phyloP scores from a whole-genome alignment of 352 stramenopile species.

The Albugo laibachii region DNA sequence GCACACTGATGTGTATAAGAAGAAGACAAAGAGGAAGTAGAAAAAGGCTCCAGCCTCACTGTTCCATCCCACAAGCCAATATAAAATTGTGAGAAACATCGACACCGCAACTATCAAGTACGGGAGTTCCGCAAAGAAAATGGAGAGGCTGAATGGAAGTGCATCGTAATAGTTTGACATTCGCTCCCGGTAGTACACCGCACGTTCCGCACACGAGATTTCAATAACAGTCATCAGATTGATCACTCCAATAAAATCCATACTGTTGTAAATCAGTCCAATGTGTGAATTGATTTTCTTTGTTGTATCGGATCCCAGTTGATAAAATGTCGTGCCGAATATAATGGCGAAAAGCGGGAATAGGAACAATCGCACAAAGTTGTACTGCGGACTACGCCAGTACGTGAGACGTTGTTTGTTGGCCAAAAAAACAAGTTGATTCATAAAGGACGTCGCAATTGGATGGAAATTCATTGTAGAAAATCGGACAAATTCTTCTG shows the following conservation, averaged over 20 bases:
- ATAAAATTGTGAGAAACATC: constrained; percentile 33
- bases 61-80: constrained; percentile 36
- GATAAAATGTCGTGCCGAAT: constrained; percentile 46
- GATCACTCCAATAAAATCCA: constrained; percentile 43
- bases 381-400: constrained; percentile 22
- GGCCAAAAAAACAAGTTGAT: constrained; percentile 11
- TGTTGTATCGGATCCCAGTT: constrained; percentile 12
- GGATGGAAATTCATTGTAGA: constrained; percentile 23
- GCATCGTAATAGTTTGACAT: constrained; percentile 58
- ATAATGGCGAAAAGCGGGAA: constrained; percentile 38
- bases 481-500: constrained; percentile 14
- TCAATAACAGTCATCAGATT: constrained; percentile 39
- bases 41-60: constrained; percentile 13
- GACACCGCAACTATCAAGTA: constrained; percentile 30
- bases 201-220: constrained; percentile 19
- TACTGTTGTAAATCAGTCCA: constrained; percentile 48
- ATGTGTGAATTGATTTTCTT: constrained; percentile 37
- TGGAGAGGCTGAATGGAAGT: constrained; percentile 37
- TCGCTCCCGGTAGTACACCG: constrained; percentile 32
- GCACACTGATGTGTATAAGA: constrained; percentile 36
- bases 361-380: constrained; percentile 34
- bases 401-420: constrained; percentile 17
- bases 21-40: constrained; percentile 30
- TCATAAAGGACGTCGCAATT: constrained; percentile 22
- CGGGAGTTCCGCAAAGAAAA: constrained; percentile 37